These are phyloP conservation scores for Reutealis trisperma DNA, from an alignment of 345 rosid species.

Conservation along the genomic window DNA sequence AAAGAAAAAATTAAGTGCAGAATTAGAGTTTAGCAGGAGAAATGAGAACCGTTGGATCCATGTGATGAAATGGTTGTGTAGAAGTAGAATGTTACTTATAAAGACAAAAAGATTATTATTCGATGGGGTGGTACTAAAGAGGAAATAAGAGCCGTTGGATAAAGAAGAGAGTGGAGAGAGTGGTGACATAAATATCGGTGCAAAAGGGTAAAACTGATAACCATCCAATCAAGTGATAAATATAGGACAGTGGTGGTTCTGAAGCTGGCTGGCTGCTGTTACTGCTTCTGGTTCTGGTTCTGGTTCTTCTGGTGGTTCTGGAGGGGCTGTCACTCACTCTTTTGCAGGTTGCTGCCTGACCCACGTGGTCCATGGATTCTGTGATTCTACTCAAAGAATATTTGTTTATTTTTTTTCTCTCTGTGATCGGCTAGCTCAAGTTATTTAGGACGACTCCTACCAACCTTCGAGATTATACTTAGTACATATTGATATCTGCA, in stretches of 20 bases:
- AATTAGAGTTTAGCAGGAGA: no score
- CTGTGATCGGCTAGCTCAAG: no score
- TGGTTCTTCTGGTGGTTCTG: no score
- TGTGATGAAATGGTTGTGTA: not conserved
- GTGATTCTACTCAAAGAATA: not conserved
- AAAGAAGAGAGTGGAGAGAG: not conserved
- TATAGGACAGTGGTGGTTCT: slow-evolving; percentile 1
- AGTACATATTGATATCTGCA: no score
- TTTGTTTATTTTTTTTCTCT: not conserved
- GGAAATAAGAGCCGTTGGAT: slow-evolving; percentile 17
- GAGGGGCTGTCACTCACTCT: slow-evolving; percentile 18
- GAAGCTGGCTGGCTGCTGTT: not conserved
- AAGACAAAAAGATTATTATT: not conserved
- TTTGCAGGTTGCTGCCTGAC: slow-evolving; percentile 17
- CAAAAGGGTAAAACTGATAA: not conserved
- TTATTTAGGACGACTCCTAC: no score
- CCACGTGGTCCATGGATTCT: slow-evolving; percentile 28
- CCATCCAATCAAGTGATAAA: slow-evolving; percentile 32
- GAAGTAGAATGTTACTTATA: not conserved
- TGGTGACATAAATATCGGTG: not conserved
- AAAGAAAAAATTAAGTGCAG: no score
- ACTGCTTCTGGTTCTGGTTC: not conserved
- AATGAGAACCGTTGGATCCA: not conserved
- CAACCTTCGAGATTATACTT: no score
- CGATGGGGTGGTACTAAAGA: not conserved